These are phyloP conservation scores for Quercus cerris DNA, from an alignment of 306 rosid genomes.

Conservation along the genomic window DNA sequence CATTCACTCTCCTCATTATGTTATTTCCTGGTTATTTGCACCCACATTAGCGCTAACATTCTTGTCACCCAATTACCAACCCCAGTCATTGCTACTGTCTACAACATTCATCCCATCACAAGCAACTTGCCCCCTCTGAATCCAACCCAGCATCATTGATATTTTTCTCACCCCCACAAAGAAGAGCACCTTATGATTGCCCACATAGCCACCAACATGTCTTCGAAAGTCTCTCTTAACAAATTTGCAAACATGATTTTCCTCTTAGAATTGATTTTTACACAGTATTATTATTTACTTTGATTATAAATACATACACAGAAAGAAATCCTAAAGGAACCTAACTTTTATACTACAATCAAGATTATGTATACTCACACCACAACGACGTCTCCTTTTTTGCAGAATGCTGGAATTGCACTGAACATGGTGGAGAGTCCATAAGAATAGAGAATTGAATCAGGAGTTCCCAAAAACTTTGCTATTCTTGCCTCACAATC, in stretches of 20 bases:
- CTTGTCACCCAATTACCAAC: not conserved
- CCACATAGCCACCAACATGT: no score
- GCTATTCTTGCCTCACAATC: conserved; percentile 98
- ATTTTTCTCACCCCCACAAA: not conserved
- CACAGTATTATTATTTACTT: not conserved
- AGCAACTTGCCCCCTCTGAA: not conserved
- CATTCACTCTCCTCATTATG: not conserved
- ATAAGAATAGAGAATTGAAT: conserved; percentile 91
- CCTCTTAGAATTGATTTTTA: not conserved
- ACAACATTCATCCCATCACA: not conserved
- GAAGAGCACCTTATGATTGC: not conserved
- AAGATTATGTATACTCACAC: conserved; percentile 62
- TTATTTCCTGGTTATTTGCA: not conserved
- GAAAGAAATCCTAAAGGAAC: not conserved
- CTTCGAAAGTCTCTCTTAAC: not conserved
- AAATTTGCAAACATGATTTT: not conserved
- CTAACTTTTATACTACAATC: not conserved
- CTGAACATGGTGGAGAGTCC: conserved; percentile 99
- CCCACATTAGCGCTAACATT: not conserved
- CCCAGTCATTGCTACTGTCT: not conserved
- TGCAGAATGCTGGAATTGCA: conserved; percentile 97
- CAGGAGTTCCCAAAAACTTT: conserved; percentile 95
- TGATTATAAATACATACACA: not conserved
- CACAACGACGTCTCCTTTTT: conserved; percentile 88
- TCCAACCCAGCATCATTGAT: not conserved